Evolutionary conservation across 2,329 filamentous ascomycete genomes (phyloP), one percentile per base, ranked within the genome.

Genomic region (Aspergillus luchuensis): DNA sequence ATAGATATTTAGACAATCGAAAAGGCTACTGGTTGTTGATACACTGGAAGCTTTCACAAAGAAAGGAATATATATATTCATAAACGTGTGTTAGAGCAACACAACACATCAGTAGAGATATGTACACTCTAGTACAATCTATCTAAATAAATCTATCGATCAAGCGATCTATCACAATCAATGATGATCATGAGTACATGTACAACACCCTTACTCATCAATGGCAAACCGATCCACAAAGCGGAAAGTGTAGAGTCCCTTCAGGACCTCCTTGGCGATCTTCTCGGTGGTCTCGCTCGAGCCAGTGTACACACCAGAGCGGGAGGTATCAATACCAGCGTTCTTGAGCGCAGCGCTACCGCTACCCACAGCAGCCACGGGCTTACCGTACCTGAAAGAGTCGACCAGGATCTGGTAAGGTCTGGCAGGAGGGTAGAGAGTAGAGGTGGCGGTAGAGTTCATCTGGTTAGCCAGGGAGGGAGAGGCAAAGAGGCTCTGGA

Each of bases 361-460:
- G 8, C 69, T 72, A 1, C 87, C 87, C 1, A 90, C 64, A 33
- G 83, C 85, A 13, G 80, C 88, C 25, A 91, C 77, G 0, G 89
- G 86, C 80, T 91, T 92, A 3, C 88, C 89, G 79, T 87, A 91
- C 30, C 84, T 78, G 76, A 86, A 91, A 0, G 81, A 84, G 68
- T 87, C 84, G 11, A 80, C 71, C 17, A 90, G 71, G 54, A 91
- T 88, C 77, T 89, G 83, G 2, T 81, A 74, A 0, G 89, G 89
- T 1, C 87, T 81, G 1, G 85, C 85, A 1, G 82, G 77, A 0
- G 89, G 89, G 73, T 84, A 91, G 87, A 79, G 2, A 86, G 80
- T 2, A 82, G 84, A 21, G 70, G 70, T 2, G 73, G 17, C 41
- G 25, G 47, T 30, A 11, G 21, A n/a, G 23, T 30, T 73, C 15